Evolutionary conservation across 306 rosid species (phyloP), one percentile per base, ranked within the genome.

Genomic region (Corylus americana): DNA sequence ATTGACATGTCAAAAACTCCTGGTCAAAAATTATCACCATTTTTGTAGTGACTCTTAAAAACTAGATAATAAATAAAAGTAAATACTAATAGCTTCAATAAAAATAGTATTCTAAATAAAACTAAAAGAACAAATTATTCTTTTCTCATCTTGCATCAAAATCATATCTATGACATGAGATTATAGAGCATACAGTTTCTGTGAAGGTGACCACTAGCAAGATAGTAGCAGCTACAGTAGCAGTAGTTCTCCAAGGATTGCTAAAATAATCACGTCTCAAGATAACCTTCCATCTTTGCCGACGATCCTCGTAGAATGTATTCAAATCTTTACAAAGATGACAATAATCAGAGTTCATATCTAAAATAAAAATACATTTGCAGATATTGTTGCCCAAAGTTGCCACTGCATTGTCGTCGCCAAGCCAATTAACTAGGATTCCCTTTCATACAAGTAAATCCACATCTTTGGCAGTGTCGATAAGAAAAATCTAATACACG

Each of bases 201-300:
- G 80, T 14, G 29, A 74, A 42, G 42, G 80, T 77, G 20, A 84
- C 63, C 57, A 84, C 27, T 44, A 84, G 64, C 4, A 84, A 47
- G 2, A 69, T 45, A 69, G 61, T 27, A 37, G 82, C 85, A 20
- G 85, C 80, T 11, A 62, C 12, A 11, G 73, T 63, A 47, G 77
- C 62, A 72, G 76, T 12, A 11, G 45, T 77, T 25, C 70, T 77
- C 82, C 87, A 84, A 29, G 80, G 87, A 49, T 54, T 68, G 45
- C 67, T 61, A n/a, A 72, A 74, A 69, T 84, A 84, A 25, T n/a
- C 85, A 68, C 68, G 71, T 7, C 20, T 73, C 39, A 80, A 74
- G 5, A 17, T 74, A 10, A 83, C 85, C 67, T 68, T 77, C 70
- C 79, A 37, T 11, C 47, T 80, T 51, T 80, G 82, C 3, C 7